These are phyloP conservation scores for Plasmopara halstedii DNA, from an alignment of 352 stramenopile genomes.

Conservation along the genomic window DNA sequence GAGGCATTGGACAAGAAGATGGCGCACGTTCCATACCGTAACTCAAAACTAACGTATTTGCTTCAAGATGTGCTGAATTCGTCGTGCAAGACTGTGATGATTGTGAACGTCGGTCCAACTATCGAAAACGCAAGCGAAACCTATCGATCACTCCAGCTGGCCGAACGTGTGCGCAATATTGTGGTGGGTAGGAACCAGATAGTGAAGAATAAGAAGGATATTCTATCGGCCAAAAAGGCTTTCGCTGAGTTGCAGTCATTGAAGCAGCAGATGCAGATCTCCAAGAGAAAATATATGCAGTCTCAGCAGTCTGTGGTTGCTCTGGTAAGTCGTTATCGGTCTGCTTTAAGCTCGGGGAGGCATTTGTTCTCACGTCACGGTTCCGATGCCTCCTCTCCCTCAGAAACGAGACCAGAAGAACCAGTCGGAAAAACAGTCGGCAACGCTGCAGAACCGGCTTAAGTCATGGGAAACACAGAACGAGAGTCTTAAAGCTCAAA, in stretches of 20 bases:
- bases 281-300: slow-evolving; percentile 78
- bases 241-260: slow-evolving; percentile 93
- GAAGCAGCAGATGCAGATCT: slow-evolving; percentile 87
- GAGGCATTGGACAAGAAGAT: slow-evolving; percentile 88
- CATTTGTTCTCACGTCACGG: slow-evolving; percentile 28
- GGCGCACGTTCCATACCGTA: slow-evolving; percentile 93
- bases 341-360: slow-evolving; percentile 24
- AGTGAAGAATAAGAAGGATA: slow-evolving; percentile 80
- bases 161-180: slow-evolving; percentile 72
- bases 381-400: slow-evolving; percentile 28
- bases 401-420: slow-evolving; percentile 90
- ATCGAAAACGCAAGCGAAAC: slow-evolving; percentile 80
- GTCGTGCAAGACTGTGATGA: slow-evolving; percentile 92
- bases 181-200: slow-evolving; percentile 74
- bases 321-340: slow-evolving; percentile 68
- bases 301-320: slow-evolving; percentile 87
- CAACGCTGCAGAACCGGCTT: slow-evolving; percentile 65
- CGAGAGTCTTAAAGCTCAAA: slow-evolving; percentile 51
- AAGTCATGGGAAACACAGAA: slow-evolving; percentile 74
- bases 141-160: slow-evolving; percentile 83
- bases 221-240: slow-evolving; percentile 88
- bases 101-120: slow-evolving; percentile 86
- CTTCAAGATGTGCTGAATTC: slow-evolving; percentile 90
- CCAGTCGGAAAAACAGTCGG: slow-evolving; percentile 85
- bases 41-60: slow-evolving; percentile 98